Evolutionary conservation across 2,329 filamentous ascomycete species (phyloP).

Genomic region (Neonectria magnoliae): DNA sequence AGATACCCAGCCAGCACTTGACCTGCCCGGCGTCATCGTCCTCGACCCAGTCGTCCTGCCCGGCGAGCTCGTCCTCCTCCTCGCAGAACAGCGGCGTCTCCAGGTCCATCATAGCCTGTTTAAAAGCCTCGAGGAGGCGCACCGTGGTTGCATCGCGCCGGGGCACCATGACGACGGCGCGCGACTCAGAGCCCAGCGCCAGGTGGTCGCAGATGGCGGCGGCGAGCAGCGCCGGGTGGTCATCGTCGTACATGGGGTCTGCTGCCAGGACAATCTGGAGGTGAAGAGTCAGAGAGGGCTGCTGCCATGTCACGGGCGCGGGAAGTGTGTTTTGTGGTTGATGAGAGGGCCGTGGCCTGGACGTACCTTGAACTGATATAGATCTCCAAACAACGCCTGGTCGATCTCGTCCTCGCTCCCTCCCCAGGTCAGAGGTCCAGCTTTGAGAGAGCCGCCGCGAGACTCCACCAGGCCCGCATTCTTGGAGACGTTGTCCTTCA

Average conservation of each 20-base stretch:
- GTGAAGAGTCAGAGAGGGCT: slow-evolving; percentile 17
- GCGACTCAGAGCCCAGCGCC: slow-evolving; percentile 62
- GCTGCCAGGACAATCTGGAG: slow-evolving; percentile 79
- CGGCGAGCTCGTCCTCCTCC: slow-evolving; percentile 70
- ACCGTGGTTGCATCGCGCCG: slow-evolving; percentile 75
- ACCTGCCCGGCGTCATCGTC: slow-evolving; percentile 61
- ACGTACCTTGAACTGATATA: slow-evolving; percentile 62
- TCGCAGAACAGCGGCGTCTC: slow-evolving; percentile 60
- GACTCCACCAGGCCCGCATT: slow-evolving; percentile 68
- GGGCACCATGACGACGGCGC: slow-evolving; percentile 83
- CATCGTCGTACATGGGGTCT: slow-evolving; percentile 86
- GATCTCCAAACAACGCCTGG: slow-evolving; percentile 54
- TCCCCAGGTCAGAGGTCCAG: slow-evolving; percentile 81
- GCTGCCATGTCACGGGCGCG: slow-evolving; percentile 18
- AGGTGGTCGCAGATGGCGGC: slow-evolving; percentile 77
- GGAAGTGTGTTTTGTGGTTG: neutral
- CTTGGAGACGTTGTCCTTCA: slow-evolving; percentile 74
- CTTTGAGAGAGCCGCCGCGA: slow-evolving; percentile 66
- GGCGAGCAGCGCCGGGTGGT: slow-evolving; percentile 80
- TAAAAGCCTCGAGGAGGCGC: slow-evolving; percentile 71
- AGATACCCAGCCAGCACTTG: slow-evolving; percentile 77
- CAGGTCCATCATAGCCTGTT: slow-evolving; percentile 65
- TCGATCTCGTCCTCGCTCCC: slow-evolving; percentile 57
- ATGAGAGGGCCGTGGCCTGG: slow-evolving; percentile 14
- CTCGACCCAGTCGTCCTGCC: slow-evolving; percentile 78